Percentiles rank a stretch among this genome's conserved stretches.
Conservation (phyloP, 176 grass and related monocot genomes). For the Ananas comosus region DNA sequence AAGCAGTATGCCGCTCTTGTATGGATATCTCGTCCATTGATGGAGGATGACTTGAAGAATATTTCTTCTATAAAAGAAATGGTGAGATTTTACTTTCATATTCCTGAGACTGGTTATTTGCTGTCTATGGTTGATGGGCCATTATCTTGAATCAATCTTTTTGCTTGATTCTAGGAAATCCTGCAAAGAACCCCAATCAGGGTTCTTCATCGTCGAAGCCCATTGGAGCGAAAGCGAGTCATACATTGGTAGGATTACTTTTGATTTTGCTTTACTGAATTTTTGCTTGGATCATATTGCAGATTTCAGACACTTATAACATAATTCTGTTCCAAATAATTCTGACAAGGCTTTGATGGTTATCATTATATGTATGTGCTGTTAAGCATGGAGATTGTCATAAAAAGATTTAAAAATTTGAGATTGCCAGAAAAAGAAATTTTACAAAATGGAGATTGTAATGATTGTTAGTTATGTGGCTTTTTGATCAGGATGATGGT, state of each 20-base stretch:
- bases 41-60: conserved; percentile 43
- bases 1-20: conserved; percentile 93
- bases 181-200: conserved; percentile 79
- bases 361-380: too few relatives aligned
- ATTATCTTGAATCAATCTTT: conserved; percentile 11
- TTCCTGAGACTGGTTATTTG: not conserved
- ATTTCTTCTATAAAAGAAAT: conserved; percentile 52
- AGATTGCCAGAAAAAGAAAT: too few relatives aligned
- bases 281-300: too few relatives aligned
- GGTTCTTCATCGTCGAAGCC: conserved; percentile 86
- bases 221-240: conserved; percentile 60
- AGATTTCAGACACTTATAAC: too few relatives aligned
- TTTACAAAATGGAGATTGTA: not conserved
- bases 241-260: conserved; percentile 68
- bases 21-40: conserved; percentile 65
- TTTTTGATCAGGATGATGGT: conserved; percentile 70
- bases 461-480: conserved; percentile 5
- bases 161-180: conserved; percentile 52
- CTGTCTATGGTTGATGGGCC: not conserved
- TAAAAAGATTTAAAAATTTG: too few relatives aligned
- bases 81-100: conserved; percentile 19
- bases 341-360: too few relatives aligned
- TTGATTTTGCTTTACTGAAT: not conserved
- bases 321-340: too few relatives aligned
- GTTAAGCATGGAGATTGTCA: too few relatives aligned